Conservation (phyloP, 1,284 basidiomycete genomes). For the Takashimella koratensis region DNA sequence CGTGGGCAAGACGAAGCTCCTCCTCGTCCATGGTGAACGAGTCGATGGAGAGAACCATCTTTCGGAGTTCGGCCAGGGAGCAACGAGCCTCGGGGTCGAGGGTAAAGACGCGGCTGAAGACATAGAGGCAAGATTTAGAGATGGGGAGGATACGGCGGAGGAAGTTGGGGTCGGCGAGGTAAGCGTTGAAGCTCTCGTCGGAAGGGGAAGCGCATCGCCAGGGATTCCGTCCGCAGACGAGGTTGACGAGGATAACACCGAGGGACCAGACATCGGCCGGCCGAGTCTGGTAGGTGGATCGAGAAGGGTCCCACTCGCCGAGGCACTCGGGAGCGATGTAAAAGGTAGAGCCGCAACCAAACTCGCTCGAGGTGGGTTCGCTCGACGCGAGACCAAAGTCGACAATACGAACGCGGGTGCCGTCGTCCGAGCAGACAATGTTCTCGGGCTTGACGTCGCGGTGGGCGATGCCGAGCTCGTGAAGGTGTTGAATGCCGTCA, state of each 20-base stretch:
- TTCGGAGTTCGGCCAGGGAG: constrained; percentile 62
- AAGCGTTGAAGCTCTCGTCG: constrained; percentile 70
- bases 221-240: constrained; percentile 80
- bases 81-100: constrained; percentile 57
- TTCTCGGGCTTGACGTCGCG: constrained; percentile 98
- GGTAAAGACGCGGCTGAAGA: constrained; percentile 61
- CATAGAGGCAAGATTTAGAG: constrained; percentile 49
- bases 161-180: constrained; percentile 62
- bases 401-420: constrained; percentile 79
- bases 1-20: constrained; percentile 52
- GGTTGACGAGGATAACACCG: constrained; percentile 86
- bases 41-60: constrained; percentile 57
- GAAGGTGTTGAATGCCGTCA: constrained; percentile 84
- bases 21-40: constrained; percentile 64
- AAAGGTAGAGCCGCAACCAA: constrained; percentile 61
- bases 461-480: constrained; percentile 73
- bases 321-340: constrained; percentile 73
- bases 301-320: constrained; percentile 59
- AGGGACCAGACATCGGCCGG: constrained; percentile 88
- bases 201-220: constrained; percentile 71
- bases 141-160: constrained; percentile 68
- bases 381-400: constrained; percentile 97
- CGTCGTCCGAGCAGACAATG: constrained; percentile 75
- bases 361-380: constrained; percentile 81
- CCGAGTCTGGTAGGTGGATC: constrained; percentile 61